Evolutionary conservation across 1,139 yeast species (phyloP).

Genomic region (Candida gigantensis): DNA sequence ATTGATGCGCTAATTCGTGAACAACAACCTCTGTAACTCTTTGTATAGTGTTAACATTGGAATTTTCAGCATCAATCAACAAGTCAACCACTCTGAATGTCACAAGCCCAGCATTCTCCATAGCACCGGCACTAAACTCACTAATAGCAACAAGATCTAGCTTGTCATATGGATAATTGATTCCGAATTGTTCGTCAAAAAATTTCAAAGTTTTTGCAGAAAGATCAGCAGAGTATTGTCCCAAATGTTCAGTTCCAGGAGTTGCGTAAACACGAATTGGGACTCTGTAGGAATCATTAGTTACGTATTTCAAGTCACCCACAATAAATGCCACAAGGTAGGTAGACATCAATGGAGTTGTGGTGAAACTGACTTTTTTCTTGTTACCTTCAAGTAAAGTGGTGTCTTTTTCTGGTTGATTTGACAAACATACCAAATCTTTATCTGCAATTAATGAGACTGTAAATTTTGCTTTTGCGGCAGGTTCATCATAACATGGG

Average conservation of each 20-base stretch:
- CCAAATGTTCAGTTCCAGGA: slow-evolving; percentile 52
- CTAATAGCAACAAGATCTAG: slow-evolving; percentile 60
- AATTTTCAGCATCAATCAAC: slow-evolving; percentile 46
- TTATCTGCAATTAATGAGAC: slow-evolving; percentile 62
- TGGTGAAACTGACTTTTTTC: slow-evolving; percentile 49
- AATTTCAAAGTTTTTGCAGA: slow-evolving; percentile 55
- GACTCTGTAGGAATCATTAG: slow-evolving; percentile 62
- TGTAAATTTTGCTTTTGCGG: slow-evolving; percentile 75
- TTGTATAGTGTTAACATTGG: slow-evolving; percentile 47
- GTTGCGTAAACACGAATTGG: slow-evolving; percentile 59
- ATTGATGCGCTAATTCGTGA: slow-evolving; percentile 66
- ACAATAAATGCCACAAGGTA: slow-evolving; percentile 77
- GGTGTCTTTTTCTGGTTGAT: slow-evolving; percentile 70
- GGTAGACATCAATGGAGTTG: slow-evolving; percentile 76
- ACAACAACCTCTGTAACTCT: slow-evolving; percentile 61
- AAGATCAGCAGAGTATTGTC: slow-evolving; percentile 50
- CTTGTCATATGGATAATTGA: slow-evolving; percentile 61
- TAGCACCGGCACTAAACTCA: slow-evolving; percentile 60
- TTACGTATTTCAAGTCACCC: slow-evolving; percentile 76
- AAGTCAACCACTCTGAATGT: slow-evolving; percentile 58
- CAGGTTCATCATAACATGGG: slow-evolving; percentile 90
- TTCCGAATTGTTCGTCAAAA: slow-evolving; percentile 53
- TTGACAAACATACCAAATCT: slow-evolving; percentile 68
- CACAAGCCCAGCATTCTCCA: slow-evolving; percentile 63
- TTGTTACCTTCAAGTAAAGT: slow-evolving; percentile 44